Percentiles rank a stretch among this genome's conserved stretches.
Conservation (phyloP, 768 basidiomycete species). For the Hortiboletus campestris region DNA sequence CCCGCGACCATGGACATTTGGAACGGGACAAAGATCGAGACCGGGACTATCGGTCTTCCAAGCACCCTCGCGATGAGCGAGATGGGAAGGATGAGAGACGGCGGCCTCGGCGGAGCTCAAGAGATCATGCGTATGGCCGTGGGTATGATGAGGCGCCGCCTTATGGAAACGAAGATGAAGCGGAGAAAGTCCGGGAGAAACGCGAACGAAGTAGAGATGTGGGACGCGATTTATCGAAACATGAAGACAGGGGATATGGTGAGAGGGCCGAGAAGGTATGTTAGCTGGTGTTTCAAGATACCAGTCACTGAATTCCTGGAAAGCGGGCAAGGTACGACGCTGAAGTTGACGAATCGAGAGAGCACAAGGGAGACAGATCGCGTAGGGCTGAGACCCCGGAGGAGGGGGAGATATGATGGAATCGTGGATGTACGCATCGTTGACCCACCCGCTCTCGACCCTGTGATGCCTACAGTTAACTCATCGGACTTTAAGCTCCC, state of each 20-base stretch:
- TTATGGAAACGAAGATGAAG: slow-evolving; percentile 41
- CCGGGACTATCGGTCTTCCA: slow-evolving; percentile 43
- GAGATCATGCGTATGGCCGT: slow-evolving; percentile 39
- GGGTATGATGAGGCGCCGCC: slow-evolving; percentile 51
- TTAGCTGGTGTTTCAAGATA: background rate
- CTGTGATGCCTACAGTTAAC: background rate
- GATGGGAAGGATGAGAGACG: slow-evolving; percentile 52
- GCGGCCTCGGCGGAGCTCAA: slow-evolving; percentile 40
- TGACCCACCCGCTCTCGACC: background rate
- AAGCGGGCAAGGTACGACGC: slow-evolving; percentile 57
- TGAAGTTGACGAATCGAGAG: slow-evolving; percentile 44
- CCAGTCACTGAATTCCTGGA: slow-evolving; percentile 12
- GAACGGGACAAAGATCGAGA: slow-evolving; percentile 39
- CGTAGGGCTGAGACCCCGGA: slow-evolving; percentile 75
- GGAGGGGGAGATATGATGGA: slow-evolving; percentile 78
- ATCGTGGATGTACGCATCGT: slow-evolving; percentile 9
- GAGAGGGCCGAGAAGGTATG: slow-evolving; percentile 69
- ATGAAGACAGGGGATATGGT: slow-evolving; percentile 49
- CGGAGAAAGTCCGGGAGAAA: slow-evolving; percentile 31
- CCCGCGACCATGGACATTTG: slow-evolving; percentile 34
- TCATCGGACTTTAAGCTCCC: background rate
- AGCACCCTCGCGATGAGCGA: slow-evolving; percentile 54
- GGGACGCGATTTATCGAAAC: slow-evolving; percentile 33
- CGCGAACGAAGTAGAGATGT: slow-evolving; percentile 49
- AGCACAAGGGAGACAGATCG: slow-evolving; percentile 38